Conservation (phyloP, 2,329 filamentous ascomycete species). For the Aspergillus sp. region DNA sequence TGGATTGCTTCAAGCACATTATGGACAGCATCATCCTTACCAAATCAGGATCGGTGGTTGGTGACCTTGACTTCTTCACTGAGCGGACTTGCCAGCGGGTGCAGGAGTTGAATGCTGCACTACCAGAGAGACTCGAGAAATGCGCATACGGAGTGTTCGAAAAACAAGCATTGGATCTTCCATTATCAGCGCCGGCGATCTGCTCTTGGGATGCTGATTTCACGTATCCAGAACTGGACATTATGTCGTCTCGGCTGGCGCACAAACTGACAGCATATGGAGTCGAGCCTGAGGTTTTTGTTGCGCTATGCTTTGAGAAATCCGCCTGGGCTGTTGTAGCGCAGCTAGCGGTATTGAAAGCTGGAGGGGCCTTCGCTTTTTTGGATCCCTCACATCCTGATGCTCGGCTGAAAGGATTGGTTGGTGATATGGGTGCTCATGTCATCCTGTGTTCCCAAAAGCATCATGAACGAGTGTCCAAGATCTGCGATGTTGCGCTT, state of each 20-base stretch:
- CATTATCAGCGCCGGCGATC: conserved; percentile 1
- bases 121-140: too few species aligned
- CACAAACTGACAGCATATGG: background rate
- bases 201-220: conserved; percentile 5
- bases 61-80: too few species aligned
- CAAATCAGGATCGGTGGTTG: too few species aligned
- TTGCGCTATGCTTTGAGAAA: conserved; percentile 4
- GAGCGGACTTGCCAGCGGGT: too few species aligned
- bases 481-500: conserved; percentile 18
- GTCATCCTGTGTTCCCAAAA: too few species aligned
- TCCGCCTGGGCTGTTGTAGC: conserved; percentile 3
- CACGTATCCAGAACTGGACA: conserved; percentile 4
- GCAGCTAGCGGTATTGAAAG: conserved; percentile 1
- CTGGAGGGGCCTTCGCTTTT: conserved; percentile 4
- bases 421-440: conserved; percentile 25
- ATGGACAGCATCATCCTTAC: too few species aligned
- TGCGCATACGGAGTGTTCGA: too few species aligned
- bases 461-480: too few species aligned
- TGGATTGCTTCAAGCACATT: too few species aligned
- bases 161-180: too few species aligned
- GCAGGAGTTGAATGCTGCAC: background rate
- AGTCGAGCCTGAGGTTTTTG: conserved; percentile 1
- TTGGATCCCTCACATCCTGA: conserved; percentile 4
- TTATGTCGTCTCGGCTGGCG: background rate
- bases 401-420: conserved; percentile 15